phyloP scores from a whole-genome alignment of 2,329 filamentous ascomycete genomes.

The Teratosphaeria nubilosa region DNA sequence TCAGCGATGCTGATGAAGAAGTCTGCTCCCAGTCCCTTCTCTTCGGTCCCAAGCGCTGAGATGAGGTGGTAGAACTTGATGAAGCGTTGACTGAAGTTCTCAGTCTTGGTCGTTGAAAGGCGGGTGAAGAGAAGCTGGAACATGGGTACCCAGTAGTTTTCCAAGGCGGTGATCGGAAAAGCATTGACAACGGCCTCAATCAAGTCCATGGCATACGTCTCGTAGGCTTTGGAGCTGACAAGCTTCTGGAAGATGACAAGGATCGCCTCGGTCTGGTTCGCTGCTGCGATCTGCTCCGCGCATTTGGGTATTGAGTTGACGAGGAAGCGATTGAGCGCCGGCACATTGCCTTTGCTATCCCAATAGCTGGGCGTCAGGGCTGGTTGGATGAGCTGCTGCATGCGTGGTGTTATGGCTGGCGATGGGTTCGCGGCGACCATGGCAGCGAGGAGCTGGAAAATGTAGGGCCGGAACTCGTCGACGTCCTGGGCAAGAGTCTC shows the following conservation, averaged over 20 bases:
- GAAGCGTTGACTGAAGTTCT: slow-evolving; percentile 77
- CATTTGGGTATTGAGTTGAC: slow-evolving; percentile 74
- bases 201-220: slow-evolving; percentile 79
- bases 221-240: slow-evolving; percentile 69
- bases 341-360: slow-evolving; percentile 88
- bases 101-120: slow-evolving; percentile 62
- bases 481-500: slow-evolving; percentile 72
- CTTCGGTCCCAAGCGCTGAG: slow-evolving; percentile 53
- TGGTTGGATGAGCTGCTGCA: slow-evolving; percentile 66
- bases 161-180: slow-evolving; percentile 63
- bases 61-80: slow-evolving; percentile 92
- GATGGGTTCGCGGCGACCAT: slow-evolving; percentile 78
- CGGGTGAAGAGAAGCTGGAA: slow-evolving; percentile 71
- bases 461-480: slow-evolving; percentile 88
- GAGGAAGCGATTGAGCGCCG: slow-evolving; percentile 76
- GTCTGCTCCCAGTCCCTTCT: slow-evolving; percentile 79
- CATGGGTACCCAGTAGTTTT: slow-evolving; percentile 70
- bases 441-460: slow-evolving; percentile 90
- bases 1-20: slow-evolving; percentile 85
- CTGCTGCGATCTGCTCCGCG: slow-evolving; percentile 59
- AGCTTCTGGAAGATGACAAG: slow-evolving; percentile 95
- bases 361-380: slow-evolving; percentile 75
- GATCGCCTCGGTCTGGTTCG: slow-evolving; percentile 75
- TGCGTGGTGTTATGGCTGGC: slow-evolving; percentile 68
- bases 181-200: slow-evolving; percentile 68